Evolutionary conservation across 1,139 yeast species (phyloP), one percentile per base, ranked within the genome.

Genomic region (Taphrina populina): DNA sequence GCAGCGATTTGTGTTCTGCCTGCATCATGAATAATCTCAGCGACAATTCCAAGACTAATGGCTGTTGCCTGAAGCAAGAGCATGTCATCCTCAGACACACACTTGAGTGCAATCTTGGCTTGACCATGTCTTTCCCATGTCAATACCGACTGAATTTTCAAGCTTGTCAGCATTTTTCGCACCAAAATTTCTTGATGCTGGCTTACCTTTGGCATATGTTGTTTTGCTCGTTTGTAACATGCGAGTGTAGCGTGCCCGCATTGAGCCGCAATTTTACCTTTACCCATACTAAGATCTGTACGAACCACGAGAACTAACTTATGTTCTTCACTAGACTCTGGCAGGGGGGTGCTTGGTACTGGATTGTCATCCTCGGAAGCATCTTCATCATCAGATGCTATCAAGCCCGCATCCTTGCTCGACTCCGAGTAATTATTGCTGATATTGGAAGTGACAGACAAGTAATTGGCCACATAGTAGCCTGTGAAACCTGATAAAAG

Each of bases 161-260:
- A 4, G 8, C 8, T 15, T 29, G n/a, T n/a, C n/a, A n/a, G n/a
- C n/a, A n/a, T n/a, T n/a, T n/a, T n/a, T n/a, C n/a, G n/a, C n/a
- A n/a, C n/a, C n/a, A n/a, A n/a, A n/a, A n/a, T n/a, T n/a, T n/a
- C n/a, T n/a, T n/a, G n/a, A n/a, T n/a, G n/a, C n/a, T n/a, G n/a
- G n/a, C 82, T 64, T 32, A 63, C 58, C 17, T 59, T 61, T 2
- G 76, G 76, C 34, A 65, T 62, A 15, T 64, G 58, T 37, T 77
- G 74, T 23, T 78, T 72, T 67, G 88, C 84, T 60, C 82, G 75
- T 66, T 84, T 83, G 70, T 86, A 92, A 62, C 94, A 80, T 0
- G 95, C 92, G 45, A 92, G 75, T 0, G 98, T 94, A n/a, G 98
- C 98, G 72, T 92, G 99, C 52, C 88, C 84, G 69, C 97, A 90